Evolutionary conservation across 2,329 filamentous ascomycete genomes (phyloP).

Genomic region (Colletotrichum spaethianum): DNA sequence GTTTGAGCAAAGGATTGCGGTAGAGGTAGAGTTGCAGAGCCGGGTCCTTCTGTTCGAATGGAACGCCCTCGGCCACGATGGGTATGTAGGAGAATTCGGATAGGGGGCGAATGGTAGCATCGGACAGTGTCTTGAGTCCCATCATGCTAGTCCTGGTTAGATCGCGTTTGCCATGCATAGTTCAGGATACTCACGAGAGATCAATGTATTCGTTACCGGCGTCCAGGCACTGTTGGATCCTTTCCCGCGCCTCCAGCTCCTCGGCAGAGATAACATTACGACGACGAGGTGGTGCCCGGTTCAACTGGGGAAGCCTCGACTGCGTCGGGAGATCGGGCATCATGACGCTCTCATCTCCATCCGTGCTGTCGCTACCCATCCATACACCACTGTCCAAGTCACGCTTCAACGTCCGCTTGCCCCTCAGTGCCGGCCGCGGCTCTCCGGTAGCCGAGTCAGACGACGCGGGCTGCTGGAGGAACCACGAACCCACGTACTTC

Average conservation of each 20-base stretch:
- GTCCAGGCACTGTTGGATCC: constrained; percentile 70
- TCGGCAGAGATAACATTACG: constrained; percentile 52
- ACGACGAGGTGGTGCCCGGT: constrained; percentile 47
- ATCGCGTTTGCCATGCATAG: background rate
- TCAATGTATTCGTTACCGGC: constrained; percentile 72
- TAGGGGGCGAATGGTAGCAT: constrained; percentile 70
- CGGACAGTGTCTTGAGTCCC: constrained; percentile 67
- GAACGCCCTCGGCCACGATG: constrained; percentile 67
- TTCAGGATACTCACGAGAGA: constrained; percentile 67
- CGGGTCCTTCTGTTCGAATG: constrained; percentile 72
- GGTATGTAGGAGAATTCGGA: constrained; percentile 68
- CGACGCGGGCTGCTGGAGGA: constrained; percentile 67
- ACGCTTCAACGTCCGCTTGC: constrained; percentile 68
- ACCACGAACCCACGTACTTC: constrained; percentile 78
- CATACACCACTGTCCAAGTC: constrained; percentile 80
- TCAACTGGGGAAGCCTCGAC: constrained; percentile 56
- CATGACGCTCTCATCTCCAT: constrained; percentile 58
- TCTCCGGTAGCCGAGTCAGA: constrained; percentile 64
- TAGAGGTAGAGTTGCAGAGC: constrained; percentile 73
- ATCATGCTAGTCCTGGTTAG: constrained; percentile 52
- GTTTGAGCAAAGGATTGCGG: constrained; percentile 67
- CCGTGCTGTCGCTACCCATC: constrained; percentile 72
- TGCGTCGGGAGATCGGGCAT: constrained; percentile 49
- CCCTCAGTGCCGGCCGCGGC: constrained; percentile 52
- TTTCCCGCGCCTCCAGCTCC: constrained; percentile 61